A percentile compares a stretch with the other conserved stretches of the same genome.
phyloP scores from a whole-genome alignment of 2,329 filamentous ascomycete genomes.

The Daldinia sp. region DNA sequence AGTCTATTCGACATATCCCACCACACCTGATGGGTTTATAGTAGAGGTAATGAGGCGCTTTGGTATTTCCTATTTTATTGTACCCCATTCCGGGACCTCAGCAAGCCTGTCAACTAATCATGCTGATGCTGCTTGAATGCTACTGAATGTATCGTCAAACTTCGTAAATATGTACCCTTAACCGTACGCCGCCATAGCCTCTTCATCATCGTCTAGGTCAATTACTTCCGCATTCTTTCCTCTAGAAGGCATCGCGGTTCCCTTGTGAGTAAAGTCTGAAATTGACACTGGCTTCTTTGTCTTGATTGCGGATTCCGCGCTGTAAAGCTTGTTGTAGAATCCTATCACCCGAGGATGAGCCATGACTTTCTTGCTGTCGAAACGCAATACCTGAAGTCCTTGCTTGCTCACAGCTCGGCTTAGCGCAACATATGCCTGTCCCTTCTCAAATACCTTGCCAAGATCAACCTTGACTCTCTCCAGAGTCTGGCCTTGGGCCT shows the following conservation, averaged over 20 bases:
- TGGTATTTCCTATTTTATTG: constrained; percentile 6
- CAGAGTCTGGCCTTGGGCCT: constrained; percentile 94
- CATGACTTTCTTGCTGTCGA: constrained; percentile 92
- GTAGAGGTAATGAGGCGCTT: background rate
- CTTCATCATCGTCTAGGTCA: constrained; percentile 61
- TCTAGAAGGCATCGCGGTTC: constrained; percentile 37
- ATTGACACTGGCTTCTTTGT: constrained; percentile 53
- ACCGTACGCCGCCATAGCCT: constrained; percentile 61
- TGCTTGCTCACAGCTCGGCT: constrained; percentile 90
- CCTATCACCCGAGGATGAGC: constrained; percentile 87
- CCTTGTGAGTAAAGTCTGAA: constrained; percentile 57
- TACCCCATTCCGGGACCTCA: background rate
- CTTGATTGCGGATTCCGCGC: constrained; percentile 69
- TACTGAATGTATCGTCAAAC: background rate
- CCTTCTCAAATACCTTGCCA: constrained; percentile 93
- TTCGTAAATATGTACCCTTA: background rate
- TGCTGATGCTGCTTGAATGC: constrained; percentile 1
- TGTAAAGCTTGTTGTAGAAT: constrained; percentile 87
- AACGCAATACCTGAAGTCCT: constrained; percentile 88
- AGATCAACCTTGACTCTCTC: constrained; percentile 95
- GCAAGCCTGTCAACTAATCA: background rate
- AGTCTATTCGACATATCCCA: background rate
- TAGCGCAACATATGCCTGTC: constrained; percentile 95
- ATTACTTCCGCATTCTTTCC: constrained; percentile 37
- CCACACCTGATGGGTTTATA: background rate